Evolutionary conservation across 495 filamentous ascomycete species (phyloP).

Genomic region (Stereocaulon alpinum): DNA sequence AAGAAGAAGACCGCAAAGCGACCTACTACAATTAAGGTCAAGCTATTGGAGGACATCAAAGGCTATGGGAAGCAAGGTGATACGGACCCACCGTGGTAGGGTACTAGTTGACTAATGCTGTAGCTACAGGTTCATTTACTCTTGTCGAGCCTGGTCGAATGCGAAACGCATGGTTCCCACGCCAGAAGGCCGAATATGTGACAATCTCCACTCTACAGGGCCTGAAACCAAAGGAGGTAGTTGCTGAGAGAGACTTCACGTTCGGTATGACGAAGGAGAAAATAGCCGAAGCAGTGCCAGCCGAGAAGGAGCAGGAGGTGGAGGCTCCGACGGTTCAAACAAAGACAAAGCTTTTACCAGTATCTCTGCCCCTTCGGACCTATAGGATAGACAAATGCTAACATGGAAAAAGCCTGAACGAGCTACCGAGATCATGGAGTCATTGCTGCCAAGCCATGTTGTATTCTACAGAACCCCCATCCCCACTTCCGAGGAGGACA

Average conservation of each 20-base stretch:
- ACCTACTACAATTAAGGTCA: constrained; percentile 45
- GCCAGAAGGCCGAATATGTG: constrained; percentile 45
- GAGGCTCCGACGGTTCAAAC: constrained; percentile 21
- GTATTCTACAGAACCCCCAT: constrained; percentile 31
- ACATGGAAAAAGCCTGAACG: constrained; percentile 33
- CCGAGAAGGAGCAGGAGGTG: constrained; percentile 17
- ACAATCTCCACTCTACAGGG: constrained; percentile 32
- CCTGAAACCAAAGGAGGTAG: constrained; percentile 31
- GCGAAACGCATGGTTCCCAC: constrained; percentile 47
- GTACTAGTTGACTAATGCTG: not conserved
- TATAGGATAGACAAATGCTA: not conserved
- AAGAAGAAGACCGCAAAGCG: constrained; percentile 43
- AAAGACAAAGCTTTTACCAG: constrained; percentile 23
- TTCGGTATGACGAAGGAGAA: constrained; percentile 23
- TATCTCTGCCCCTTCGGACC: constrained; percentile 10
- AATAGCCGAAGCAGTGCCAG: not conserved
- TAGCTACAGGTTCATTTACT: constrained; percentile 39
- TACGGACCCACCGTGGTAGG: not conserved
- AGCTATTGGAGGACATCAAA: constrained; percentile 47
- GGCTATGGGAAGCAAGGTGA: constrained; percentile 50
- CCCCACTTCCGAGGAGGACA: too few relatives aligned
- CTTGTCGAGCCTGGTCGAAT: constrained; percentile 43
- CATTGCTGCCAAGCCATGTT: constrained; percentile 37
- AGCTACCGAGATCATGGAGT: constrained; percentile 37
- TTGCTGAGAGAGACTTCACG: constrained; percentile 39